These are phyloP conservation scores for Limonium bicolor DNA, from an alignment of 148 eudicot genomes.

Conservation along the genomic window DNA sequence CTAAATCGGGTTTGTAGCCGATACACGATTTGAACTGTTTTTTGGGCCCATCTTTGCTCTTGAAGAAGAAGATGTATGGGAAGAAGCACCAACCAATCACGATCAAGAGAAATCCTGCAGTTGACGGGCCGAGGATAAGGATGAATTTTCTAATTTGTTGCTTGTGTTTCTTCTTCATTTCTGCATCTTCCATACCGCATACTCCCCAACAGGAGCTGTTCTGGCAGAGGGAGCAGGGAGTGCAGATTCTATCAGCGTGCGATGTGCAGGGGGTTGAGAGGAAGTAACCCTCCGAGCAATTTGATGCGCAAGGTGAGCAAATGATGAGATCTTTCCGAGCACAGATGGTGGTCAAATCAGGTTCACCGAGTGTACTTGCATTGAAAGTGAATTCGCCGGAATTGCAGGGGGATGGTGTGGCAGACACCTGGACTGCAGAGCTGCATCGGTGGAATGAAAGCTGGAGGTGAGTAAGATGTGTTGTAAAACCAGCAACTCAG, in stretches of 20 bases:
- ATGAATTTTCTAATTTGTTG: constrained; percentile 35
- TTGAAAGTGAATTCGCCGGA: constrained; percentile 50
- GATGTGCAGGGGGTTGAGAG: constrained; percentile 51
- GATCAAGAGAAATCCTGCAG: constrained; percentile 41
- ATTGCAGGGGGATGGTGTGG: constrained; percentile 30
- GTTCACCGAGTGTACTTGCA: constrained; percentile 59
- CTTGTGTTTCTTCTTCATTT: constrained; percentile 22
- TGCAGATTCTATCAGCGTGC: constrained; percentile 69
- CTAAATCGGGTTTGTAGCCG: constrained; percentile 30
- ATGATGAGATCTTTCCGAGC: constrained; percentile 46
- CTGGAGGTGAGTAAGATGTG: constrained; percentile 5
- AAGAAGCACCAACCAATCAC: constrained; percentile 54
- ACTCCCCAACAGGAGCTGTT: constrained; percentile 68
- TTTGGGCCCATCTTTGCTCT: constrained; percentile 28
- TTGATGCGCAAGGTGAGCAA: constrained; percentile 70
- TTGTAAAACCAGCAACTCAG: constrained; percentile 78
- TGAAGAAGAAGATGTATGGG: constrained; percentile 31
- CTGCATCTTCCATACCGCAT: constrained; percentile 38
- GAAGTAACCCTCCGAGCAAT: constrained; percentile 63
- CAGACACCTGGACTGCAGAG: constrained; percentile 87
- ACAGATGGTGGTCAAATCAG: constrained; percentile 60
- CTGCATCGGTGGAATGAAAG: constrained; percentile 81
- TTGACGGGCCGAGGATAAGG: constrained; percentile 52
- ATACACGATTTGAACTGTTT: constrained; percentile 53
- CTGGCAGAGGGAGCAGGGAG: constrained; percentile 83